Base-by-base conservation (phyloP, 2,329 filamentous ascomycete genomes). In the Fusarium sp. region DNA sequence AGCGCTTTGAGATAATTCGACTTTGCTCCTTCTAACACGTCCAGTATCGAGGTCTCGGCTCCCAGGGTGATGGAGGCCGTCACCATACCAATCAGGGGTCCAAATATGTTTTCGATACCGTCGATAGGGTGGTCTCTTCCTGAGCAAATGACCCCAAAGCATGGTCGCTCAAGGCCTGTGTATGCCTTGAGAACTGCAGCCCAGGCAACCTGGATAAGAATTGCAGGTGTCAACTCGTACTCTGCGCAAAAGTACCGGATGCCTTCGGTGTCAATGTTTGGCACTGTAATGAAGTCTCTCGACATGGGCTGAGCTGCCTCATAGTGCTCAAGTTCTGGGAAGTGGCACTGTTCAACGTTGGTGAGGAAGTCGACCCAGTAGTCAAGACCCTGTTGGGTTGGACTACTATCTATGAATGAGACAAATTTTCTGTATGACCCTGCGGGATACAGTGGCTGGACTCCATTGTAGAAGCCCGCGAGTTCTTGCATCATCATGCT, bases 51-150 rank as follows among this genome's bases (percentile, higher is more conserved):
- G 43, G 79, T 54, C 65, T 76, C 55, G 47, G 75, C 57, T 35
- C 38, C 39, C 23, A 84, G 68, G 57, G 77, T 72, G 6, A 86
- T 77, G 8, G 83, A 81, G 60, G 82, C 86, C 44, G 85, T 82
- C 5, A 88, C 79, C 81, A 88, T 86, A 55, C 86, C 87, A 61
- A 88, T 84, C 47, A 87, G 84, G 12, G 82, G 79, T 0, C 87
- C 86, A 13, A 85, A 80, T 3, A 85, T 81, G 5, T 83, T 78
- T 4, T 83, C 79, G 13, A 88, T 83, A 2, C 81, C 80, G 4
- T 79, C 75, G 2, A 89, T 77, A 2, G 84, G 81, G 6, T 83
- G 79, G 62, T 88, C 86, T 16, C 87, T 80, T 3, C 86, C 86
- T 0, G 84, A 85, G 6, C 85, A 75, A 0, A 87, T 80, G 57